Conservation (phyloP, 371 early-diverging fungal genomes). For the Mortierella sp. region DNA sequence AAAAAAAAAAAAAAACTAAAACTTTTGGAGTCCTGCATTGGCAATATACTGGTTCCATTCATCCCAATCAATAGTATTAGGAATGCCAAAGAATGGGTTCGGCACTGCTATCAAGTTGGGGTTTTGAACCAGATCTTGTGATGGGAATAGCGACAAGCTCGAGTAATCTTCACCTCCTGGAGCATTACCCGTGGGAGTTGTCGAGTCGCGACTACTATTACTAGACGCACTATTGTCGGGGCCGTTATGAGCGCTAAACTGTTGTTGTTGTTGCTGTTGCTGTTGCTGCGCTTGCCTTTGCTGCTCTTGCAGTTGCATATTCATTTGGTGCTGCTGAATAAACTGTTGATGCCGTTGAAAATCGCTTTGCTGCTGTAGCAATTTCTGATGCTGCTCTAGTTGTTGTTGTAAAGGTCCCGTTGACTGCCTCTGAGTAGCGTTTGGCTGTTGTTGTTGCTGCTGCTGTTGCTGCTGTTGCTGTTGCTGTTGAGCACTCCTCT, state of each 20-base stretch:
- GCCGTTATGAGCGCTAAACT: background rate
- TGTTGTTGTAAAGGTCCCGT: conserved; percentile 22
- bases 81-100: conserved; percentile 55
- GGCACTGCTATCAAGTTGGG: conserved; percentile 41
- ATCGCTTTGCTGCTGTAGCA: conserved; percentile 39
- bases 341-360: conserved; percentile 44
- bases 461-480: conserved; percentile 27
- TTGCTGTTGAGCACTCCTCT: conserved; percentile 17
- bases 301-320: conserved; percentile 38
- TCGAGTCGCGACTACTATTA: conserved; percentile 7
- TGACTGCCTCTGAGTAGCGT: conserved; percentile 2
- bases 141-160: conserved; percentile 34
- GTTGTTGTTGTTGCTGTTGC: conserved; percentile 22
- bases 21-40: conserved; percentile 47
- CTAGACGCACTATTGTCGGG: background rate
- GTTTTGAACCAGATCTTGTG: conserved; percentile 28
- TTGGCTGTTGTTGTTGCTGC: conserved; percentile 24
- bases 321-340: conserved; percentile 41
- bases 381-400: conserved; percentile 31
- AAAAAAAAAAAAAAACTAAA: conserved; percentile 16
- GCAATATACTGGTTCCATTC: conserved; percentile 56
- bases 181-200: background rate
- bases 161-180: conserved; percentile 31
- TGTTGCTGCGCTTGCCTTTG: conserved; percentile 29
- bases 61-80: conserved; percentile 55